phyloP scores from a whole-genome alignment of 306 rosid genomes.

The Dryas drummondii region DNA sequence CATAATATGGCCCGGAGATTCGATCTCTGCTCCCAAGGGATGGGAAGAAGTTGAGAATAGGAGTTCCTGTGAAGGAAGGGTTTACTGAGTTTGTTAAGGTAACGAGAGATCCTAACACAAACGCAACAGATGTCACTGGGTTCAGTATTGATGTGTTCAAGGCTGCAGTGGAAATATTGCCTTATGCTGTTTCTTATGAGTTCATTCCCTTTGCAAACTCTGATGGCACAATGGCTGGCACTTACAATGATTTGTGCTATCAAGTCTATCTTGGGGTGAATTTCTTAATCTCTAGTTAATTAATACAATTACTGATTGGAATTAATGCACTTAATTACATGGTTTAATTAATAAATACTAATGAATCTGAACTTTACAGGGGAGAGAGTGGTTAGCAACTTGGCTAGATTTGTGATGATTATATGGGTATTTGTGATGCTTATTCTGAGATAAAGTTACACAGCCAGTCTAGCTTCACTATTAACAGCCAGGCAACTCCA shows the following conservation, averaged over 20 bases:
- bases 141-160: conserved; percentile 54
- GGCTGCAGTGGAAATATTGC: conserved; percentile 35
- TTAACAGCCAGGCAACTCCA: conserved; percentile 53
- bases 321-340: too few species aligned
- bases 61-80: conserved; percentile 43
- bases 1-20: conserved; percentile 46
- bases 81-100: conserved; percentile 38
- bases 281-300: not conserved
- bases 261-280: conserved; percentile 49
- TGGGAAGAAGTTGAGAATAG: conserved; percentile 40
- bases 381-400: conserved; percentile 51
- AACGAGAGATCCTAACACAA: conserved; percentile 17
- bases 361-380: conserved; percentile 25
- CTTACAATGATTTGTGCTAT: conserved; percentile 27
- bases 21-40: conserved; percentile 29
- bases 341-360: too few species aligned
- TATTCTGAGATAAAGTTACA: conserved; percentile 64
- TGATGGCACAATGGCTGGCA: conserved; percentile 6
- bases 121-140: conserved; percentile 32
- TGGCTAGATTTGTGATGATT: conserved; percentile 52
- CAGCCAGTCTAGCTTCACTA: conserved; percentile 65
- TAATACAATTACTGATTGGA: too few species aligned
- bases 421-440: conserved; percentile 62
- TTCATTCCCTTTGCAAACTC: conserved; percentile 15
- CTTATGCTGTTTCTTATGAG: conserved; percentile 33